phyloP scores from a whole-genome alignment of 2,329 filamentous ascomycete species.

The Diaporthe vaccinii region DNA sequence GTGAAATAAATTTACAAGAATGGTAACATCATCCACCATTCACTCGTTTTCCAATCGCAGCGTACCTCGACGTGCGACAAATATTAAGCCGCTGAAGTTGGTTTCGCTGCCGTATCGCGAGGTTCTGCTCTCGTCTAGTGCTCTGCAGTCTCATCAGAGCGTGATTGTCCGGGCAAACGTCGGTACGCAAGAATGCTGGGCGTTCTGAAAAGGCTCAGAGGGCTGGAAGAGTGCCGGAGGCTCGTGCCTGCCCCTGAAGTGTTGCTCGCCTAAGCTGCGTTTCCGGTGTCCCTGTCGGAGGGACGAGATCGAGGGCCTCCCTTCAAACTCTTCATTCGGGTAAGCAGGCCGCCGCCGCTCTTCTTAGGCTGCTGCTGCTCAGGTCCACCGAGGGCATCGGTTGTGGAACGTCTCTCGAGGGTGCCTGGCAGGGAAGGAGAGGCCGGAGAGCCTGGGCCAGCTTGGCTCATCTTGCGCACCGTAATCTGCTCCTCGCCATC shows the following conservation, averaged over 20 bases:
- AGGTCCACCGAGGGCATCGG: conserved; percentile 61
- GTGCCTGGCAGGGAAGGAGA: conserved; percentile 71
- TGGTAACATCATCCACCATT: conserved; percentile 19
- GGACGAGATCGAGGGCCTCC: conserved; percentile 61
- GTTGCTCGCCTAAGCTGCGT: conserved; percentile 28
- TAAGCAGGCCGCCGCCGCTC: conserved; percentile 78
- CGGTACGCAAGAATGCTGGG: not conserved
- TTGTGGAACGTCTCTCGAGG: conserved; percentile 76
- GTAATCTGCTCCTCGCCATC: conserved; percentile 66
- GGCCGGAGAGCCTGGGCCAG: conserved; percentile 57
- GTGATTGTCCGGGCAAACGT: not conserved
- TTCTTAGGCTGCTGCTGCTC: conserved; percentile 59
- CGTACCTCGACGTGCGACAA: not conserved
- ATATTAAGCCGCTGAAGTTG: not conserved
- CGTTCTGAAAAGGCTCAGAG: not conserved
- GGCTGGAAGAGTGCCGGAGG: conserved; percentile 13
- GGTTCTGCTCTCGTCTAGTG: not conserved
- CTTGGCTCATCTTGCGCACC: conserved; percentile 56
- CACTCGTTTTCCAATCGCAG: conserved; percentile 35
- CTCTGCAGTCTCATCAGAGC: conserved; percentile 12
- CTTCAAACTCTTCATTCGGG: conserved; percentile 86
- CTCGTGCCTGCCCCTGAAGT: not conserved
- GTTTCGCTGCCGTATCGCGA: not conserved
- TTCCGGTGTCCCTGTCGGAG: conserved; percentile 28
- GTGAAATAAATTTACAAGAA: conserved; percentile 41